Base-by-base conservation (phyloP, 2,329 filamentous ascomycete species). In the Keithomyces neogunnii region DNA sequence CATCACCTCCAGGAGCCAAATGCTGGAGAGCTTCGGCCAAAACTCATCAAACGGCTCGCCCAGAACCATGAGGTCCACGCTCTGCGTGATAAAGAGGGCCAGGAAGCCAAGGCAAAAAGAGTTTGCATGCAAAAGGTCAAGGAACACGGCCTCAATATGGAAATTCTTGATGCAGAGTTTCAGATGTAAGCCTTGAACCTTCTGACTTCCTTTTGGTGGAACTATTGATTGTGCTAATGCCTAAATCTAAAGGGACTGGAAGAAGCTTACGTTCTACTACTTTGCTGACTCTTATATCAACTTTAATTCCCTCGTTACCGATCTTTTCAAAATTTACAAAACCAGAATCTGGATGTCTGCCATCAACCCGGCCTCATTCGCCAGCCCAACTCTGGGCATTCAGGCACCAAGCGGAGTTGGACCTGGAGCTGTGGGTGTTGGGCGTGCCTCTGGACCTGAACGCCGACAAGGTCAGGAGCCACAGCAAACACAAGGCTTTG, bases 261-360 rank as follows among this genome's bases (percentile, higher is more conserved):
- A 97, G 72, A 99, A 99, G 68, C 74, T 99, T 51, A 99, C 95
- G 0, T 97, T 97, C 70, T 99, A 96, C 73, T 99, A 97, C 71
- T 99, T 96, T 66, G 92, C 93, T 50, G 91, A 96, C 64, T 84
- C 89, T 0, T 99, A 99, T 67, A 96, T 99, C 75, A 97, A 97
- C 72, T 99, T 99, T 78, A 99, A 99, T 67, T 89, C 89, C 2
- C 81, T 99, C 13, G 93, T 99, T 49, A 96, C 91, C 0, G 93
- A 99, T 65, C 77, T 99, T 10, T 99, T 97, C 80, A 97, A 97
- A 71, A 92, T 97, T 56, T 99, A 97, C 78, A 99, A 99, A 75
- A 96, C 92, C 28, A 84, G 95, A 60, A 99, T 99, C 62, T 99
- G 93, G 93, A 96, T 99, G 89, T 97, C 92, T 4, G 93, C 93